Evolutionary conservation across 169 alveolate species (phyloP).

Genomic region (Plasmodium vinckei): DNA sequence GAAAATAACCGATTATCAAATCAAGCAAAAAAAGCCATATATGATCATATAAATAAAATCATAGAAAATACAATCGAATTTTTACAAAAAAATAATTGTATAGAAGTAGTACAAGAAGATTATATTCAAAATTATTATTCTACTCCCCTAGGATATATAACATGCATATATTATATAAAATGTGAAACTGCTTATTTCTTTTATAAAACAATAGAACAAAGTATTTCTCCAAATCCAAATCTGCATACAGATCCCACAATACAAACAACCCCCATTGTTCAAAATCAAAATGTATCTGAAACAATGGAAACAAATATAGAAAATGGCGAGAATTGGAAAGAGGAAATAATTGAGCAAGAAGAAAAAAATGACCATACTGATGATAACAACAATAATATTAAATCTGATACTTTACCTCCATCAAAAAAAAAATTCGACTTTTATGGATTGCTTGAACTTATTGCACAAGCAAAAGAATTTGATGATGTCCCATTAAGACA

Average conservation of each 20-base stretch:
- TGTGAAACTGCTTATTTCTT: conserved; percentile 40
- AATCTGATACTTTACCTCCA: conserved; percentile 72
- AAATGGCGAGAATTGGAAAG: background rate
- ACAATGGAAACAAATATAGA: background rate
- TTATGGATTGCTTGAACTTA: conserved; percentile 80
- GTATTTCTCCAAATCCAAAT: background rate
- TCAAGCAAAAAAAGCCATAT: conserved; percentile 29
- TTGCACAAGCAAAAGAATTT: conserved; percentile 92
- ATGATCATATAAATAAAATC: conserved; percentile 42
- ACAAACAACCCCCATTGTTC: background rate
- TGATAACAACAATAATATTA: conserved; percentile 72
- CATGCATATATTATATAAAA: conserved; percentile 41
- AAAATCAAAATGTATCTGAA: background rate
- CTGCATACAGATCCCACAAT: too few relatives aligned
- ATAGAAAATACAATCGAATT: conserved; percentile 46
- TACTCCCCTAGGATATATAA: conserved; percentile 38
- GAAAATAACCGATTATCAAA: conserved; percentile 51
- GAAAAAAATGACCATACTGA: conserved; percentile 2
- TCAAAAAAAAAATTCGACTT: conserved; percentile 72
- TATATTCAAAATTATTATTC: conserved; percentile 18
- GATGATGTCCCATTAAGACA: conserved; percentile 93
- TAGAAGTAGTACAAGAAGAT: conserved; percentile 42
- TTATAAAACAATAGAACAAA: conserved; percentile 17
- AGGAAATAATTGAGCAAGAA: background rate
- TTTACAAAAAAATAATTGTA: conserved; percentile 29